Percentiles rank a stretch among this genome's conserved stretches.
Evolutionary conservation across 805 yeast genomes (phyloP).

Genomic region (Kodamaea jinghongensis): DNA sequence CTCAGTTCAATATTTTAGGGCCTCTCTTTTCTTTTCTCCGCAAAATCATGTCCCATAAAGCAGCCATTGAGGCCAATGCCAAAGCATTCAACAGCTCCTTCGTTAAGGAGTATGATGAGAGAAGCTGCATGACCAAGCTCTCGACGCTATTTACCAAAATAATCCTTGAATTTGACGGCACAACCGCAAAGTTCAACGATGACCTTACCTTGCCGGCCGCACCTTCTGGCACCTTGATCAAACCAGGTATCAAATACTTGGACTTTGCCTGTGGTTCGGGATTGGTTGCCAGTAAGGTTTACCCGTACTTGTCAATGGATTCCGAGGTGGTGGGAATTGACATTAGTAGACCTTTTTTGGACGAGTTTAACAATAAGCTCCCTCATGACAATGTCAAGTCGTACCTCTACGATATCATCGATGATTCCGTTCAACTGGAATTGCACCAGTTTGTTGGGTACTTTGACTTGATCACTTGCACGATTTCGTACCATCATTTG

Average conservation of each 20-base stretch:
- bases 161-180: slow-evolving; percentile 19
- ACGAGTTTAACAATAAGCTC: slow-evolving; percentile 12
- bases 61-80: slow-evolving; percentile 24
- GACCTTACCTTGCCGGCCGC: slow-evolving; percentile 11
- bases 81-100: slow-evolving; percentile 14
- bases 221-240: slow-evolving; percentile 11
- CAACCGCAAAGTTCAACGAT: slow-evolving; percentile 10
- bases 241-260: slow-evolving; percentile 23
- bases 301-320: slow-evolving; percentile 22
- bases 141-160: slow-evolving; percentile 19
- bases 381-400: slow-evolving; percentile 10
- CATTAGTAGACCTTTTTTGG: slow-evolving; percentile 26
- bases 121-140: slow-evolving; percentile 16
- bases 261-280: slow-evolving; percentile 49
- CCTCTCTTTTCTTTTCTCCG: background rate
- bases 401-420: slow-evolving; percentile 25
- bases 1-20: background rate
- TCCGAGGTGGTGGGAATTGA: slow-evolving; percentile 36
- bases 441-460: slow-evolving; percentile 16
- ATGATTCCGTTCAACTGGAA: slow-evolving; percentile 11
- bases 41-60: slow-evolving; percentile 8
- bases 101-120: slow-evolving; percentile 20
- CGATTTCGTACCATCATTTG: slow-evolving; percentile 41
- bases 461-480: slow-evolving; percentile 35
- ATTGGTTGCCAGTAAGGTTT: slow-evolving; percentile 27